Evolutionary conservation across 768 basidiomycete species (phyloP).

Genomic region (Xanthoconium purpureum): DNA sequence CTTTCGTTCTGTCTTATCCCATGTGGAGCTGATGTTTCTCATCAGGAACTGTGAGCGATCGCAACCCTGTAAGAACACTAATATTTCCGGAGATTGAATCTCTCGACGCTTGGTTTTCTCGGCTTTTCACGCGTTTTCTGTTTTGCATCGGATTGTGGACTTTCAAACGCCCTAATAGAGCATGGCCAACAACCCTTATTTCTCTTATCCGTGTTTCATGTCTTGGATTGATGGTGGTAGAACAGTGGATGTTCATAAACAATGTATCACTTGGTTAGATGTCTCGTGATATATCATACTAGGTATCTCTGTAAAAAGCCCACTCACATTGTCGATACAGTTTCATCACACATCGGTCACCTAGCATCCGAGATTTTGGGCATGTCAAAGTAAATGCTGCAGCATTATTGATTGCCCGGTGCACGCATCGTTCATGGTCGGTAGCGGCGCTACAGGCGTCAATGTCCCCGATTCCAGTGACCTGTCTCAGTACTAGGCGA

Average conservation of each 20-base stretch:
- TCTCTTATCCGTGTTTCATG: not conserved
- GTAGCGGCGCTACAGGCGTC: no score
- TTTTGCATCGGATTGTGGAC: slow-evolving; percentile 22
- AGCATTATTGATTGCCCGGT: no score
- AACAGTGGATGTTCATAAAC: not conserved
- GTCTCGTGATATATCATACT: not conserved
- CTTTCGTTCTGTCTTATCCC: not conserved
- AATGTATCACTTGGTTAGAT: not conserved
- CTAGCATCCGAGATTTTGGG: no score
- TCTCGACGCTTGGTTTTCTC: slow-evolving; percentile 6
- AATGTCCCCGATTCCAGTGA: no score
- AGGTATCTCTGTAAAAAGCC: not conserved
- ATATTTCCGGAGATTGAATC: slow-evolving; percentile 2
- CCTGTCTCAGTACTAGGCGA: no score
- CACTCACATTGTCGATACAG: not conserved
- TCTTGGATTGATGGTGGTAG: slow-evolving; percentile 1
- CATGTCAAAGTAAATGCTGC: no score
- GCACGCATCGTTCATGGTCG: no score
- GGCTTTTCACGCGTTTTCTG: not conserved
- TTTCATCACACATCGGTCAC: no score
- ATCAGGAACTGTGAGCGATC: slow-evolving; percentile 32
- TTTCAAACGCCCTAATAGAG: slow-evolving; percentile 13
- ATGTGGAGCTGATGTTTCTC: not conserved
- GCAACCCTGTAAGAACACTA: not conserved
- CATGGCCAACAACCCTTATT: slow-evolving; percentile 2